These are phyloP conservation scores for Lasiodiplodia sp. DNA, from an alignment of 2,329 filamentous ascomycete genomes.

Conservation along the genomic window DNA sequence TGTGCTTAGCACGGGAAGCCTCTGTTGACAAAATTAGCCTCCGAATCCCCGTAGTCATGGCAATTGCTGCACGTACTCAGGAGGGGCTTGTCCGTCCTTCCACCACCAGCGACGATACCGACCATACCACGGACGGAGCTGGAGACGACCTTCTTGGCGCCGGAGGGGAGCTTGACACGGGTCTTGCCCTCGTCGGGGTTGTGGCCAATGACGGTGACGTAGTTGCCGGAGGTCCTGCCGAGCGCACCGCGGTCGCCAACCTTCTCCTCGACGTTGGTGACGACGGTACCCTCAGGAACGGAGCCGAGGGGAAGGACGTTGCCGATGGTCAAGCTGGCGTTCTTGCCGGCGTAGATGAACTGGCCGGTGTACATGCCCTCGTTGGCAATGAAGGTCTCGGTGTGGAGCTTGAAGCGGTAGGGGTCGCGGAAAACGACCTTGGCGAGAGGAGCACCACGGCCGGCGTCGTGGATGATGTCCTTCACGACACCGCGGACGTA, in stretches of 20 bases:
- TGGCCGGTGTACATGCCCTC: constrained; percentile 99
- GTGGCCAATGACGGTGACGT: constrained; percentile 79
- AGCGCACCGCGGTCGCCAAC: constrained; percentile 94
- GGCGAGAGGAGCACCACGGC: constrained; percentile 96
- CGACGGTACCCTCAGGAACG: constrained; percentile 98
- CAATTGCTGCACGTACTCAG: constrained; percentile 70
- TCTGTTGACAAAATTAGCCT: constrained; percentile 67
- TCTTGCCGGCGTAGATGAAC: constrained; percentile 99
- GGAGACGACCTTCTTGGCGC: constrained; percentile 98
- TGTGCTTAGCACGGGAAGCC: constrained; percentile 99
- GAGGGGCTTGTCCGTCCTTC: constrained; percentile 99
- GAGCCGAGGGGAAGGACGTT: constrained; percentile 95
- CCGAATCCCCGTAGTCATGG: neutral
- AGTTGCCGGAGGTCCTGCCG: constrained; percentile 98
- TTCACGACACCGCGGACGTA: constrained; percentile 98
- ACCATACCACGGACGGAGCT: constrained; percentile 96
- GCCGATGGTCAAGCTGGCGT: constrained; percentile 93
- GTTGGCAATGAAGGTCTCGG: constrained; percentile 99
- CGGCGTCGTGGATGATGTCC: constrained; percentile 99
- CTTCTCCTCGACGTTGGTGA: constrained; percentile 99
- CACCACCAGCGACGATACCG: constrained; percentile 98
- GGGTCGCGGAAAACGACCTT: constrained; percentile 97
- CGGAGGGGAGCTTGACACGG: constrained; percentile 97
- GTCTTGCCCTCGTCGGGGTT: constrained; percentile 86
- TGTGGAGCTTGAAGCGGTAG: constrained; percentile 97